Percentiles rank a stretch among this genome's conserved stretches.
These are phyloP conservation scores for Leishmania guyanensis DNA, from an alignment of 208 protist species.

Conservation along the genomic window DNA sequence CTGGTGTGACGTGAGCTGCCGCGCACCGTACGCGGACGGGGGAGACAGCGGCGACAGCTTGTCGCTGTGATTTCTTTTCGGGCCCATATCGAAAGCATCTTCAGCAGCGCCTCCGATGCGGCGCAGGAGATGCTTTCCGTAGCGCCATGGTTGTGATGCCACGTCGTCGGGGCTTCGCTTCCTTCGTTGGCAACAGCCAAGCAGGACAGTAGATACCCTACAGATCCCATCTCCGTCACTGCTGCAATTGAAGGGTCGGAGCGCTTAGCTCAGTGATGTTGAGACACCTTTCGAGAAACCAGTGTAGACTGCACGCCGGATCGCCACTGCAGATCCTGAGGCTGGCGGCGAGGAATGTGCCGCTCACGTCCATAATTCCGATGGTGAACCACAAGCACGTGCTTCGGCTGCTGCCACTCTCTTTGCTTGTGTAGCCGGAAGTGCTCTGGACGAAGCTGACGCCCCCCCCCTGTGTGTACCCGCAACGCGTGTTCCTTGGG, in stretches of 20 bases:
- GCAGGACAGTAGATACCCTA: not conserved
- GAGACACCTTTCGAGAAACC: not conserved
- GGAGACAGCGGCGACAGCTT: not conserved
- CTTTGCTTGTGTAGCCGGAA: constrained; percentile 62
- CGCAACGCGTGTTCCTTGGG: constrained; percentile 44
- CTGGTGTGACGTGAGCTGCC: not conserved
- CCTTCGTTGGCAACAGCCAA: not conserved
- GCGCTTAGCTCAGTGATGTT: constrained; percentile 17
- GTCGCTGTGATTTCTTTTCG: not conserved
- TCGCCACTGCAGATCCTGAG: constrained; percentile 22
- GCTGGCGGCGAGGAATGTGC: constrained; percentile 30
- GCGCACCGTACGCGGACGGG: not conserved
- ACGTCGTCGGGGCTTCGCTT: not conserved
- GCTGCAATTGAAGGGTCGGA: not conserved
- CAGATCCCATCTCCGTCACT: not conserved
- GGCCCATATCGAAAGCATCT: not conserved
- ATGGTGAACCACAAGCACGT: constrained; percentile 65
- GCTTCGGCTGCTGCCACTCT: constrained; percentile 54
- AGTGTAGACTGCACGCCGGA: constrained; percentile 8
- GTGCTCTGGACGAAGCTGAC: constrained; percentile 64
- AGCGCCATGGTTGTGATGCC: not conserved
- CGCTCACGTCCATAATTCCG: constrained; percentile 52
- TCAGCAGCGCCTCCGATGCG: not conserved
- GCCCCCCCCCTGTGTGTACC: constrained; percentile 38
- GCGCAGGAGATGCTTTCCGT: not conserved